Percentiles rank a stretch among this genome's conserved stretches.
Conservation (phyloP, 2,329 filamentous ascomycete genomes). For the Pseudogymnoascus pannorum region DNA sequence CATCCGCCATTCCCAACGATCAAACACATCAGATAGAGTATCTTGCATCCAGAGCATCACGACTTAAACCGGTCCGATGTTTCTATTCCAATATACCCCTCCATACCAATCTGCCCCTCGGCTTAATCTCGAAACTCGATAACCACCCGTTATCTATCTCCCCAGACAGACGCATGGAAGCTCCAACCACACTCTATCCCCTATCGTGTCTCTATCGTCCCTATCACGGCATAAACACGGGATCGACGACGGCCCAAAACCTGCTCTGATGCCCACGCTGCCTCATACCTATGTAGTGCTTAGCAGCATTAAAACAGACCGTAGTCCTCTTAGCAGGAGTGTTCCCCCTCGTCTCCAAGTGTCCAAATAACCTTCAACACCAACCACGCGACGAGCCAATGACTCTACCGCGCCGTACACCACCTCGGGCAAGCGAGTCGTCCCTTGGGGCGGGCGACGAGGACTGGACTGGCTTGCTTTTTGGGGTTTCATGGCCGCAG, state of each 20-base stretch:
- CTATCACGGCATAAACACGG: background rate
- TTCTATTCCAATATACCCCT: background rate
- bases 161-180: background rate
- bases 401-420: background rate
- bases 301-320: background rate
- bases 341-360: background rate
- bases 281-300: background rate
- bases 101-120: background rate
- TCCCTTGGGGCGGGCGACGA: background rate
- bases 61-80: constrained; percentile 6
- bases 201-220: too few species aligned
- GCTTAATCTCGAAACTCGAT: background rate
- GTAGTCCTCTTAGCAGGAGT: too few species aligned
- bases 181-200: constrained; percentile 5
- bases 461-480: too few species aligned
- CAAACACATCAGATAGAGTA: constrained; percentile 9
- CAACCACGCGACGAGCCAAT: background rate
- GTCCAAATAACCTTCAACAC: background rate
- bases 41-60: background rate
- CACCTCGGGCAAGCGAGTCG: background rate
- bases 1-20: background rate
- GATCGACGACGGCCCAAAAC: background rate
- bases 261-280: background rate
- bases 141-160: background rate
- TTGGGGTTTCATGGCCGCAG: background rate